A percentile compares a stretch with the other conserved stretches of the same genome.
Conservation (phyloP, 2,329 filamentous ascomycete species). For the Huntiella savannae region DNA sequence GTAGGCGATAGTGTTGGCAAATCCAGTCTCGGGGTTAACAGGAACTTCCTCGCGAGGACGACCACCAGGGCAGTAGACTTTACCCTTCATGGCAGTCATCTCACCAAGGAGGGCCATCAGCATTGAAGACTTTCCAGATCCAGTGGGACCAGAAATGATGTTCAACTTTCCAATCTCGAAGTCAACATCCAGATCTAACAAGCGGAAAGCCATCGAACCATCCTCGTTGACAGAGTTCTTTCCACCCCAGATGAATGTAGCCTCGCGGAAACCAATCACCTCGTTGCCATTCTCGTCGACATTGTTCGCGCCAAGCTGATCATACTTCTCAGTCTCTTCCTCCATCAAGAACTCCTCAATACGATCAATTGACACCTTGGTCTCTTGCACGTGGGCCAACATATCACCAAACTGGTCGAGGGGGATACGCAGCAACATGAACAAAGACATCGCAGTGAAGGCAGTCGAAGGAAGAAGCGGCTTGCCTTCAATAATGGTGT, state of each 20-base stretch:
- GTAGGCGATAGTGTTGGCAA: constrained; percentile 86
- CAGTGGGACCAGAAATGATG: constrained; percentile 80
- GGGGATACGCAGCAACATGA: constrained; percentile 80
- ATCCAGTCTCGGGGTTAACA: constrained; percentile 61
- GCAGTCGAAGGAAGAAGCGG: constrained; percentile 79
- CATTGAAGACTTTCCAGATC: constrained; percentile 86
- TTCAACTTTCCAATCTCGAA: constrained; percentile 80
- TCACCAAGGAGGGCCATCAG: constrained; percentile 92
- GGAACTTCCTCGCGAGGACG: constrained; percentile 70
- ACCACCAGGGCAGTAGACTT: constrained; percentile 69
- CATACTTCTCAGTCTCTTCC: constrained; percentile 90
- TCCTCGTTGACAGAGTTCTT: constrained; percentile 41
- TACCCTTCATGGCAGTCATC: constrained; percentile 72
- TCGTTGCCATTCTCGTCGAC: constrained; percentile 48
- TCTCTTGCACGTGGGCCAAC: constrained; percentile 95
- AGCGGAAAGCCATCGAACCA: constrained; percentile 55
- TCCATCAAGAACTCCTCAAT: constrained; percentile 87
- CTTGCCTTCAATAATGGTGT: constrained; percentile 78
- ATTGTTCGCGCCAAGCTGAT: constrained; percentile 56
- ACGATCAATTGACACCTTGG: constrained; percentile 90
- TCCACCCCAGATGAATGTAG: constrained; percentile 77
- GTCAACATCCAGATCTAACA: constrained; percentile 65
- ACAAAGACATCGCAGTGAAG: constrained; percentile 90
- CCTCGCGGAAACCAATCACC: constrained; percentile 67
- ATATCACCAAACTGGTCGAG: constrained; percentile 94